phyloP scores from a whole-genome alignment of 176 grass and related monocot genomes.

The Juncus effusus region DNA sequence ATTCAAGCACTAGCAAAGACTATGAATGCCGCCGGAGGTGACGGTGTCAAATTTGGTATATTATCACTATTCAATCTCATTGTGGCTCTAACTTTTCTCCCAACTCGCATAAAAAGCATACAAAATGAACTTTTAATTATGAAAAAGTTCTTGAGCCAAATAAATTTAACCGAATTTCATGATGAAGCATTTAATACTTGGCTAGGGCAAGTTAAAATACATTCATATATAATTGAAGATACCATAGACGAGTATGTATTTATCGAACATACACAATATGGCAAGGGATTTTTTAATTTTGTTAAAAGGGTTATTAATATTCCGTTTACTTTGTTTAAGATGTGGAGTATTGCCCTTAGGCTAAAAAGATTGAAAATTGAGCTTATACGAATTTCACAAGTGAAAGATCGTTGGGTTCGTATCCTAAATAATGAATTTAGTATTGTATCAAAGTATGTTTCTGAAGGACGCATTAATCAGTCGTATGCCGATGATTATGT shows the following conservation, averaged over 20 bases:
- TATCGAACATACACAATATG: background rate
- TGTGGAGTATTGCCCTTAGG: background rate
- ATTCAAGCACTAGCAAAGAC: slow-evolving; percentile 27
- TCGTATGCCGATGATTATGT: too few species aligned
- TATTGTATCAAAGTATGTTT: too few species aligned
- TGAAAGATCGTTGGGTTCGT: too few species aligned
- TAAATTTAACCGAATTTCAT: background rate
- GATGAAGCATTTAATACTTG: slow-evolving; percentile 28
- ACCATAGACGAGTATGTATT: slow-evolving; percentile 25
- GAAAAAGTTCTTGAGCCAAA: slow-evolving; percentile 23
- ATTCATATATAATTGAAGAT: slow-evolving; percentile 34
- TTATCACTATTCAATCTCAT: slow-evolving; percentile 11
- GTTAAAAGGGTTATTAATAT: background rate
- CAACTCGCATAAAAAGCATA: slow-evolving; percentile 25
- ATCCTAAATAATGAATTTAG: too few species aligned
- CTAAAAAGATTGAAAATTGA: too few species aligned
- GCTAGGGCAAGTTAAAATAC: slow-evolving; percentile 21
- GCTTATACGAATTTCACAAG: too few species aligned
- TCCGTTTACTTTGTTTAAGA: background rate
- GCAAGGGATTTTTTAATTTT: background rate
- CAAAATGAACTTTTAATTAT: slow-evolving; percentile 29
- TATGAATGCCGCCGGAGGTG: slow-evolving; percentile 18
- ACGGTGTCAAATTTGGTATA: background rate
- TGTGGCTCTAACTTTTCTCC: background rate
- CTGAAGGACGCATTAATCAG: too few species aligned